Evolutionary conservation across 768 basidiomycete species (phyloP), one percentile per base, ranked within the genome.

Genomic region (Lactifluus rugatus): DNA sequence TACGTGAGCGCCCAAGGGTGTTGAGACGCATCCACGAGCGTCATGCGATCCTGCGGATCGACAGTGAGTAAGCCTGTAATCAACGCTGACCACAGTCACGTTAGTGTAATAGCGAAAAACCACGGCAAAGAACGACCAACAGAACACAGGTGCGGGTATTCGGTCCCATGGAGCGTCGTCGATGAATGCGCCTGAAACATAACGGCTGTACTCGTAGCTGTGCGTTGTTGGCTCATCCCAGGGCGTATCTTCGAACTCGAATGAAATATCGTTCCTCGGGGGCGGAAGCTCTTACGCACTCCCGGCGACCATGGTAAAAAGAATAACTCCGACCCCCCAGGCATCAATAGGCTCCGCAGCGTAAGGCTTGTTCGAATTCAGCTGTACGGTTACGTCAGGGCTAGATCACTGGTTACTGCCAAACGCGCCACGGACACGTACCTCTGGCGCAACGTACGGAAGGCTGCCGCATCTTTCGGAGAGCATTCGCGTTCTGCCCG

Each of bases 391-490:
- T 25, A 5, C 5, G 60, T 62, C 11, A 53, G 60, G 32, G 16
- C 26, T 19, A 26, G 25, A 50, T 16, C 39, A 25, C 36, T n/a
- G 32, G 19, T 16, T 39, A 25, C 36, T n/a, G 32, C 17, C 25
- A 28, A 55, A 48, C 9, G 19, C 17, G 26, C 9, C 17, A 19
- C 11, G 19, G 23, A 16, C 13, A 66, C 76, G 37, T 66, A 92
- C 93, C 76, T 97, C 94, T 0, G 94, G 94, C 0, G 94, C 94
- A 14, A 95, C 85, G 68, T 98, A 98, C 0, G 94, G 94, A 48
- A 94, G 71, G 70, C 91, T 94, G 1, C 94, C 94, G 67, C 94
- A 96, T 48, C 88, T 73, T 62, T 93, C 94, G 2, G 78, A 83
- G 37, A 99, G 73, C 44, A 74, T 67, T 5, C 95, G 77, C 19